A percentile compares a stretch with the other conserved stretches of the same genome.
These are phyloP conservation scores for Apium graveolens DNA, from an alignment of 129 eudicot species.

Conservation along the genomic window DNA sequence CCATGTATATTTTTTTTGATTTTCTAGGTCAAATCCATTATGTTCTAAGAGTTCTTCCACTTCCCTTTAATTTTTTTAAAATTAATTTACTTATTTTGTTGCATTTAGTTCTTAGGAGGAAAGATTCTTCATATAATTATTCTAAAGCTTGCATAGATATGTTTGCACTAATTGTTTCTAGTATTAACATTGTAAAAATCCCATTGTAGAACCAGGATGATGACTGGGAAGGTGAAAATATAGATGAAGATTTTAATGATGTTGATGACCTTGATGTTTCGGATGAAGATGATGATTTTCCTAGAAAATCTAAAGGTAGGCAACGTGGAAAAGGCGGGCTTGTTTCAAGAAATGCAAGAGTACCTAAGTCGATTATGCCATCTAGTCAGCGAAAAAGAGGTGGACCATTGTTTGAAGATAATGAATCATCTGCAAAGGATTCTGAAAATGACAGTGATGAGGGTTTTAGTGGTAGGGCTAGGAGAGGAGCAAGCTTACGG, in stretches of 20 bases:
- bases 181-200: neutral
- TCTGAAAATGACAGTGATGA: constrained; percentile 62
- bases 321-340: constrained; percentile 50
- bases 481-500: constrained; percentile 40
- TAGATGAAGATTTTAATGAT: constrained; percentile 64
- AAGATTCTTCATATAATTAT: neutral
- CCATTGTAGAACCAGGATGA: constrained; percentile 51
- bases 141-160: neutral
- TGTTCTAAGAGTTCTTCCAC: neutral
- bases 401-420: constrained; percentile 56
- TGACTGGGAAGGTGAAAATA: constrained; percentile 77
- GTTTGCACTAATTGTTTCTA: neutral
- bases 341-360: constrained; percentile 43
- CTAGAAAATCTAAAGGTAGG: constrained; percentile 53
- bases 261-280: constrained; percentile 68
- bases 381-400: constrained; percentile 55
- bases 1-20: too few relatives aligned
- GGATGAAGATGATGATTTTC: constrained; percentile 57
- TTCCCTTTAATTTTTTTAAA: neutral
- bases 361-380: constrained; percentile 34
- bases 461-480: constrained; percentile 32
- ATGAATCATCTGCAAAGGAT: constrained; percentile 63
- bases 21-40: neutral
- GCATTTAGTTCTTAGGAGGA: neutral
- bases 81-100: neutral